Conservation (phyloP, 1,284 basidiomycete genomes). For the Papiliotrema terrestris region DNA sequence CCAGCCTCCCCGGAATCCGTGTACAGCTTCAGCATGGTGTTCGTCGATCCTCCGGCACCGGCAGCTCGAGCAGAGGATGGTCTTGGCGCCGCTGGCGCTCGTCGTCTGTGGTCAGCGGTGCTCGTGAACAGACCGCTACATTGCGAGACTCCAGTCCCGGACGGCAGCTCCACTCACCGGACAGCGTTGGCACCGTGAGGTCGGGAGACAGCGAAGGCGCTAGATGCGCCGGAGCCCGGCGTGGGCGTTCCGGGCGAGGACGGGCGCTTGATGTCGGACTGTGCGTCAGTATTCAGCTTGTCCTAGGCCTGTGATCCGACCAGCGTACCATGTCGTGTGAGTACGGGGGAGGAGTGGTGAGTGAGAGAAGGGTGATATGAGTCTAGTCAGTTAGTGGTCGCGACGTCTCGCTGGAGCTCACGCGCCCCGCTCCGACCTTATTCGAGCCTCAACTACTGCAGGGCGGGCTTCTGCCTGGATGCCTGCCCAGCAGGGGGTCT, state of each 20-base stretch:
- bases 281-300: background rate
- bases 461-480: too few species aligned
- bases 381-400: too few species aligned
- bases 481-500: too few species aligned
- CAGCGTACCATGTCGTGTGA: background rate
- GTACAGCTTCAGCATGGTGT: conserved; percentile 98
- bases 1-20: conserved; percentile 92
- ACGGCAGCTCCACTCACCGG: conserved; percentile 25
- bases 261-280: conserved; percentile 42
- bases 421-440: too few species aligned
- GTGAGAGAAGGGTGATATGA: background rate
- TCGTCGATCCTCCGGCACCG: conserved; percentile 91
- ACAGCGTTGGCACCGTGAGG: conserved; percentile 47
- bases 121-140: background rate
- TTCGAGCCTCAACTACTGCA: too few species aligned
- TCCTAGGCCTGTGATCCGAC: too few species aligned
- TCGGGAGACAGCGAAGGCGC: conserved; percentile 41
- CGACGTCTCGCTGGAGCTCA: too few species aligned
- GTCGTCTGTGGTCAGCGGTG: conserved; percentile 59
- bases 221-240: conserved; percentile 20
- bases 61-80: conserved; percentile 89
- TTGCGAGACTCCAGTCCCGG: background rate
- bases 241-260: conserved; percentile 34
- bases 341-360: background rate
- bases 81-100: conserved; percentile 69